Conservation (phyloP, 208 protist genomes). For the Strigomonas oncopelti region DNA sequence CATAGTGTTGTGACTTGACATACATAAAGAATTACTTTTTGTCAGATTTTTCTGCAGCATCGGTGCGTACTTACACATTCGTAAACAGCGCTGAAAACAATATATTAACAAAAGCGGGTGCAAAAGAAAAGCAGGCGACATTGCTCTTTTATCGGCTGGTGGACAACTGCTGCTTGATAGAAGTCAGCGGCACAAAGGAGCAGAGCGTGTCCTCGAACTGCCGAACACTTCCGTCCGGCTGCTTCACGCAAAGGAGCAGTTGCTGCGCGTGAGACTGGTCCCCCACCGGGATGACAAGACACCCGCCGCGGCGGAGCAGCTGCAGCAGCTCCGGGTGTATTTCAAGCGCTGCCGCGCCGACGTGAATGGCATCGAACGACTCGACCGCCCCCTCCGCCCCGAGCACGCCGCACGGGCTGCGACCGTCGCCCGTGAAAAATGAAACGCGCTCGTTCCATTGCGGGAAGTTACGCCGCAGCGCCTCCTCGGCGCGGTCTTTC, state of each 20-base stretch:
- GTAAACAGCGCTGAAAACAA: too few species aligned
- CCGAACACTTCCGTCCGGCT: slow-evolving; percentile 39
- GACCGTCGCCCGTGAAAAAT: slow-evolving; percentile 70
- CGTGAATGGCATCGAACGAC: slow-evolving; percentile 83
- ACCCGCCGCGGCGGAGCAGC: slow-evolving; percentile 46
- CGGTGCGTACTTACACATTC: too few species aligned
- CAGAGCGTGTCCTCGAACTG: slow-evolving; percentile 36
- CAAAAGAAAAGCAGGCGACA: too few species aligned
- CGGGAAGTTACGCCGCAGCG: slow-evolving; percentile 39
- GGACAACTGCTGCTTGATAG: slow-evolving; percentile 34
- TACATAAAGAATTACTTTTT: too few species aligned
- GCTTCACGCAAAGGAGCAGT: slow-evolving; percentile 67
- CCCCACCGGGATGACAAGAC: slow-evolving; percentile 77
- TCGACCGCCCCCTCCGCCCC: not conserved
- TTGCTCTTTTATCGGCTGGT: too few species aligned
- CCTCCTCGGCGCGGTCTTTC: slow-evolving; percentile 30
- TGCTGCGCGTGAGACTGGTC: slow-evolving; percentile 40
- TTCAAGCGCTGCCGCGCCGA: slow-evolving; percentile 64
- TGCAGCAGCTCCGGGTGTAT: slow-evolving; percentile 38
- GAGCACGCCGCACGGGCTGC: slow-evolving; percentile 24
- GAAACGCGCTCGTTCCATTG: slow-evolving; percentile 38
- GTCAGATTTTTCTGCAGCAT: too few species aligned
- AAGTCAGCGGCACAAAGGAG: slow-evolving; percentile 80
- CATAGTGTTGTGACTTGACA: too few species aligned
- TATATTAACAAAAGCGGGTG: too few species aligned